A percentile compares a stretch with the other conserved stretches of the same genome.
phyloP scores from a whole-genome alignment of 139 green algal genomes.

The Haematococcus sp. region DNA sequence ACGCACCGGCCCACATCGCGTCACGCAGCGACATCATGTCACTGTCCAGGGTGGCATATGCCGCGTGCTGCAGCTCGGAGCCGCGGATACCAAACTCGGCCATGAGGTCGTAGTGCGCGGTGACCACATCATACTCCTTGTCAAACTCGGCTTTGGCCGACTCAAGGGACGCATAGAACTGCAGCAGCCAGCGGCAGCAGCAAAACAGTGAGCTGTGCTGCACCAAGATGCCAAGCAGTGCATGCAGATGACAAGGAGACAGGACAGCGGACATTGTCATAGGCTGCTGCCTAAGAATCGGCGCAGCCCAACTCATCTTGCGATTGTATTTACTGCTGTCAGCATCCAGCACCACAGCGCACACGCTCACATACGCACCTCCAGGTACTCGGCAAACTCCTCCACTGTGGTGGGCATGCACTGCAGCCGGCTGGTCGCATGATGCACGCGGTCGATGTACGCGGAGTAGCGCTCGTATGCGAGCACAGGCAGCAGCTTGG shows the following conservation, averaged over 20 bases:
- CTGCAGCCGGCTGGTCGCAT: constrained; percentile 41
- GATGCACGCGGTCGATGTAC: constrained; percentile 58
- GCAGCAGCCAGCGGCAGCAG: no score
- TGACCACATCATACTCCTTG: constrained; percentile 45
- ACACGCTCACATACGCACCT: neutral
- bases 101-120: neutral
- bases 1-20: constrained; percentile 46
- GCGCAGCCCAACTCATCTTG: no score
- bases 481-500: constrained; percentile 47
- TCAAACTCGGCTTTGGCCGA: constrained; percentile 35
- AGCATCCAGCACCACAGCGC: constrained; percentile 9
- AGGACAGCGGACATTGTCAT: no score
- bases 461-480: constrained; percentile 43
- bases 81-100: constrained; percentile 58
- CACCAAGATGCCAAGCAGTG: no score
- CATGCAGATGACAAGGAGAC: no score
- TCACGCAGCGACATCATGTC: constrained; percentile 60
- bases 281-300: no score
- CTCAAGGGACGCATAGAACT: constrained; percentile 52
- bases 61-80: constrained; percentile 56
- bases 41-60: constrained; percentile 51
- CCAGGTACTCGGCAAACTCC: constrained; percentile 55
- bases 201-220: no score
- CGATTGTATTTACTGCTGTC: no score
- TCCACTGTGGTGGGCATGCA: constrained; percentile 41